Evolutionary conservation across 2,329 filamentous ascomycete species (phyloP).

Genomic region (Chrysoporthe puriensis): DNA sequence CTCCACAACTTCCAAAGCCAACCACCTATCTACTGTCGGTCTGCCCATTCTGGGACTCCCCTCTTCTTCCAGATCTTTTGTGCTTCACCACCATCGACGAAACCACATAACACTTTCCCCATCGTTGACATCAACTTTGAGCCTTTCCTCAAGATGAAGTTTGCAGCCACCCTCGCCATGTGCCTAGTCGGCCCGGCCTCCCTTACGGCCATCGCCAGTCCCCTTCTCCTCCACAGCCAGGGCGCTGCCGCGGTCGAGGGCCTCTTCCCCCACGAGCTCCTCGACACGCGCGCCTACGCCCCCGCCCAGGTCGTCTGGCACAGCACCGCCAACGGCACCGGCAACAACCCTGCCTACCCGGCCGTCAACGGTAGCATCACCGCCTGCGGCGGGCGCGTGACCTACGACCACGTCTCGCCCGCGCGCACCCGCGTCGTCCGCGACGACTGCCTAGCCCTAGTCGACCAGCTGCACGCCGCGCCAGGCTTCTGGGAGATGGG

Average conservation of each 20-base stretch:
- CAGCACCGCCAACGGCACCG: neutral
- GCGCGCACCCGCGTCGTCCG: slow-evolving; percentile 15
- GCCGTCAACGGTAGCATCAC: slow-evolving; percentile 7
- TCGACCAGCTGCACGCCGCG: neutral
- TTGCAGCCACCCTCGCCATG: neutral
- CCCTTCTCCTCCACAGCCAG: neutral
- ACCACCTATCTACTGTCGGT: neutral
- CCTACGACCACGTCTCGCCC: slow-evolving; percentile 14
- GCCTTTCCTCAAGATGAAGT: neutral
- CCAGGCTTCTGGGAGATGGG: slow-evolving; percentile 16
- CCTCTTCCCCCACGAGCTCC: slow-evolving; percentile 1
- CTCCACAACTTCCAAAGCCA: neutral
- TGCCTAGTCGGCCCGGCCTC: neutral
- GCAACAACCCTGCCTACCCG: neutral
- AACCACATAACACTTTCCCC: neutral
- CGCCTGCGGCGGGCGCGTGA: slow-evolving; percentile 8
- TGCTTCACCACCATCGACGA: neutral
- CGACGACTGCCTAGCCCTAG: slow-evolving; percentile 7
- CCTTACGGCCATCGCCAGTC: neutral
- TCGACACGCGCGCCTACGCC: neutral
- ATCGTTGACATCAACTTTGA: neutral
- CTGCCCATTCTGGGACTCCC: neutral
- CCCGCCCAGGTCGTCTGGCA: slow-evolving; percentile 9
- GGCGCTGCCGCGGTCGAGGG: too few species aligned
- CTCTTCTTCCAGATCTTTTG: neutral